These are phyloP conservation scores for Coemansia sp. DNA, from an alignment of 192 early-diverging fungal species.

Conservation along the genomic window DNA sequence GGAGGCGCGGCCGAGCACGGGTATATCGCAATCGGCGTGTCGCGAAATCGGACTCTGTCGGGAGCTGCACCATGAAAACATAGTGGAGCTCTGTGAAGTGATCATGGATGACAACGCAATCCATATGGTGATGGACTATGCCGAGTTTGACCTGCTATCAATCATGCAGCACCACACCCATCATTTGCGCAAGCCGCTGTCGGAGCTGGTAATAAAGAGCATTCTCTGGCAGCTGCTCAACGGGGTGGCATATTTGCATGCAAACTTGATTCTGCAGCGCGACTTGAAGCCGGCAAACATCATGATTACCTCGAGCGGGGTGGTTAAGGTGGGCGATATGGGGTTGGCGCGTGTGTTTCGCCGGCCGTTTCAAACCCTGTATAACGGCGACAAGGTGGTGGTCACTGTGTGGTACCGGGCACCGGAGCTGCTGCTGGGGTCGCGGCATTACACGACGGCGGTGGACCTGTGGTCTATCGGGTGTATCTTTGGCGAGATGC, in stretches of 20 bases:
- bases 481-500: constrained; percentile 93
- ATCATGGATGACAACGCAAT: constrained; percentile 90
- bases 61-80: constrained; percentile 86
- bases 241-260: constrained; percentile 84
- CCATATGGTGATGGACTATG: constrained; percentile 96
- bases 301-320: constrained; percentile 79
- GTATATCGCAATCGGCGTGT: constrained; percentile 91
- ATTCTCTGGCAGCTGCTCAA: constrained; percentile 86
- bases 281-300: constrained; percentile 97
- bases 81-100: constrained; percentile 83
- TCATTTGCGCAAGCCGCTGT: constrained; percentile 70
- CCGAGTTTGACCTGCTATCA: constrained; percentile 86
- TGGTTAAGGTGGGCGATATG: constrained; percentile 93
- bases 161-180: constrained; percentile 90
- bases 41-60: constrained; percentile 91
- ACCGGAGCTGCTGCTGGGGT: constrained; percentile 86
- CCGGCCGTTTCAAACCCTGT: constrained; percentile 70
- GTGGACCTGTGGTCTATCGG: constrained; percentile 77
- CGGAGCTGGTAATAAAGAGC: constrained; percentile 82
- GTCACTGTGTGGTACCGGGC: constrained; percentile 98
- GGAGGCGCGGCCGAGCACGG: constrained; percentile 60
- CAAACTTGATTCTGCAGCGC: constrained; percentile 78
- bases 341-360: constrained; percentile 82
- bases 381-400: constrained; percentile 79
- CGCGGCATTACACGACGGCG: constrained; percentile 83